Evolutionary conservation across 108 stramenopile species (phyloP).

Genomic region (Nitzschia sp.): DNA sequence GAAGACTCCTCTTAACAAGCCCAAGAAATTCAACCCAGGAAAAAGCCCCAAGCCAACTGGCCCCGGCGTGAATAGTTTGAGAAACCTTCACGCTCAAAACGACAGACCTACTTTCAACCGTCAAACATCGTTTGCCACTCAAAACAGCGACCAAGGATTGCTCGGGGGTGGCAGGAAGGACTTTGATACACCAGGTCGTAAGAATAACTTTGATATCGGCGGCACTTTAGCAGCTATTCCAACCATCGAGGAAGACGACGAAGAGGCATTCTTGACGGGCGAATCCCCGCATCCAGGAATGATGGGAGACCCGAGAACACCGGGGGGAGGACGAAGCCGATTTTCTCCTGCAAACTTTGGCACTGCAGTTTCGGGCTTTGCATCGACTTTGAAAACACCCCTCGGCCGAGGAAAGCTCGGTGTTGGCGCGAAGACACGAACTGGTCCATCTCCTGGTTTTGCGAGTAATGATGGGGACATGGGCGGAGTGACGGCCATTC

Average conservation of each 20-base stretch:
- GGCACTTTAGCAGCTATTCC: slow-evolving; percentile 9
- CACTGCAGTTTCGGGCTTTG: neutral
- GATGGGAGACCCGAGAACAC: neutral
- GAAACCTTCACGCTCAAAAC: neutral
- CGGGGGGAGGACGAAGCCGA: neutral
- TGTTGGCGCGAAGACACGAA: neutral
- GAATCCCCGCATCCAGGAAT: neutral
- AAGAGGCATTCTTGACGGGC: slow-evolving; percentile 24
- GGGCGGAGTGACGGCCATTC: too few relatives aligned
- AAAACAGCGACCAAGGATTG: slow-evolving; percentile 11
- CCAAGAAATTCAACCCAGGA: neutral
- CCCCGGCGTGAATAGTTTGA: slow-evolving; percentile 9
- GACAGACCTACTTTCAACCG: neutral
- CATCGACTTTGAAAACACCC: neutral
- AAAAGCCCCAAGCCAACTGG: slow-evolving; percentile 15
- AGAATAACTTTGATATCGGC: slow-evolving; percentile 1
- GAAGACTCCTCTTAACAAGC: neutral
- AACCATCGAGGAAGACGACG: slow-evolving; percentile 32
- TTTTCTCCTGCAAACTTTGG: neutral
- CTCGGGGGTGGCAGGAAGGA: slow-evolving; percentile 6
- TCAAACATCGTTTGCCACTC: slow-evolving; percentile 8
- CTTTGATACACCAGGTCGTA: slow-evolving; percentile 1
- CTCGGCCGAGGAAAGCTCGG: neutral
- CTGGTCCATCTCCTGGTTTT: neutral
- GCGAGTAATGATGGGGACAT: neutral